phyloP scores from a whole-genome alignment of 371 early-diverging fungal species.

The Mucor piriformis region DNA sequence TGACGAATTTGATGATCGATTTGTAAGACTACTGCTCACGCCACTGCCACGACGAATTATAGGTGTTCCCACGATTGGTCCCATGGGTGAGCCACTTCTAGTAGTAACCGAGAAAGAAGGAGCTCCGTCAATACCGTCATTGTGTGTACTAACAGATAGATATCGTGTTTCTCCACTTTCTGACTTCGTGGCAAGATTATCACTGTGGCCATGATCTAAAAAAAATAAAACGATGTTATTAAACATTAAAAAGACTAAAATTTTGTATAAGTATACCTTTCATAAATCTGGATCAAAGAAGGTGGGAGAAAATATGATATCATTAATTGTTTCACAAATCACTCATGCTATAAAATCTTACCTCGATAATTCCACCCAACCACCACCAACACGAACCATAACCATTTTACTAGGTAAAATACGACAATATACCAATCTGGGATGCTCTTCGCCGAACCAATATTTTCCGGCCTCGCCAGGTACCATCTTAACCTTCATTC shows the following conservation, averaged over 20 bases:
- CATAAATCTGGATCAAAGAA: conserved; percentile 16
- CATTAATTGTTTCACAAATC: too few relatives aligned
- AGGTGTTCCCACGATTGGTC: conserved; percentile 22
- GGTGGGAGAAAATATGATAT: not conserved
- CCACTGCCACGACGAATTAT: conserved; percentile 25
- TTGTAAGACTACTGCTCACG: conserved; percentile 23
- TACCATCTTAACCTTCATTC: conserved; percentile 45
- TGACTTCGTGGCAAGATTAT: conserved; percentile 22
- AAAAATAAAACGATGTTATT: not conserved
- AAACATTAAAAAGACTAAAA: not conserved
- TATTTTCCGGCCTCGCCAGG: conserved; percentile 67
- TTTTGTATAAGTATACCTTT: conserved; percentile 19
- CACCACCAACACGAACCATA: conserved; percentile 86
- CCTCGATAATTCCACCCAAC: conserved; percentile 72
- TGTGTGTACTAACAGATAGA: conserved; percentile 19
- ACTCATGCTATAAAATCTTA: conserved; percentile 16
- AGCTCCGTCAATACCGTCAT: conserved; percentile 5
- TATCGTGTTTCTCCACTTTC: conserved; percentile 22
- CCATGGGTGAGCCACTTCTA: conserved; percentile 23
- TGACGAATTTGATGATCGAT: conserved; percentile 17
- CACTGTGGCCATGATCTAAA: conserved; percentile 31
- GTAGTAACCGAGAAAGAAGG: conserved; percentile 24
- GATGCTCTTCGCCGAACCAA: conserved; percentile 77
- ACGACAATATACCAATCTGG: conserved; percentile 57
- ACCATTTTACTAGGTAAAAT: conserved; percentile 70